Base-by-base conservation (phyloP, 768 basidiomycete species). In the Trametes villosa region DNA sequence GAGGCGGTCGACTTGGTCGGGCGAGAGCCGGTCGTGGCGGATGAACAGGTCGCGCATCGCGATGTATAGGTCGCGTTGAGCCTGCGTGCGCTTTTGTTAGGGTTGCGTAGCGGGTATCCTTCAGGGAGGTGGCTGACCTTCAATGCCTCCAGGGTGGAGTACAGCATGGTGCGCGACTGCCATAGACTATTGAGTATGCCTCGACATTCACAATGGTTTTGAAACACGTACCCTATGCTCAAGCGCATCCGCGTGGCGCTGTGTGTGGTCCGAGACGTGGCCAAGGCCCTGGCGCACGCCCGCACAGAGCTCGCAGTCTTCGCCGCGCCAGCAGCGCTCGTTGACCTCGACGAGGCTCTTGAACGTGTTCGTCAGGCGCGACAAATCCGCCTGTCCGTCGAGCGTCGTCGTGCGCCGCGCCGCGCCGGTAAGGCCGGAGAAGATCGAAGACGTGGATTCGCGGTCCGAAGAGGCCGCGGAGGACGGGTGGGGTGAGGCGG, bases 41-140 rank as follows among this genome's bases (percentile, higher is more conserved):
- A 88, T 79, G 70, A 96, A 91, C 8, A 96, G 80, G 67, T 97
- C 95, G 36, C 92, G 85, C 70, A 89, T 89, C 7, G 94, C 88
- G 50, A 94, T 78, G 71, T 94, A 96, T 9, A 98, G 79, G 71
- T 96, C 92, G 29, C 92, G 86, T 75, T 97, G 87, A 46, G 76
- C 76, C 86, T 94, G 76, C 44, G 55, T 9, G 8, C 15, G 56
- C 7, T 36, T n/a, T n/a, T 17, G 26, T 29, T 20, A 33, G 11
- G 22, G 20, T 11, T 7, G 4, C 6, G 8, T 20, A 20, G 30
- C 17, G 9, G 15, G 20, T 18, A 49, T 9, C 6, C 27, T 22
- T 44, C 42, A 55, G 24, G 3, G 17, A 24, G 27, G 6, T 34
- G 13, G 4, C 69, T 66, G 60, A 90, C 91, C 83, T 93, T 94